These are phyloP conservation scores for Cladosporium sphaerospermum DNA, from an alignment of 2,329 filamentous ascomycete genomes.

Conservation along the genomic window DNA sequence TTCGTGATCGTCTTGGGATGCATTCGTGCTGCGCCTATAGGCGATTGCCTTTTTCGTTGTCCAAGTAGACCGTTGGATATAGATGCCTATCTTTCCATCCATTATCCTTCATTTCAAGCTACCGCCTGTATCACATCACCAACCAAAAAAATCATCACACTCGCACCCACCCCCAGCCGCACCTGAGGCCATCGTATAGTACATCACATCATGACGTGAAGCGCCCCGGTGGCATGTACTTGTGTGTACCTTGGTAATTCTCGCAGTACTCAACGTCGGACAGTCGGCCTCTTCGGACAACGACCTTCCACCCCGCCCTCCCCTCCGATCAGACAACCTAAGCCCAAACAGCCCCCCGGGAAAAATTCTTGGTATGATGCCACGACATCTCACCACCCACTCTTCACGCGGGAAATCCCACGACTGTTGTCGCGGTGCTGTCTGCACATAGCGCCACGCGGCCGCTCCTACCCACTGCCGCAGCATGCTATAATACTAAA, in stretches of 20 bases:
- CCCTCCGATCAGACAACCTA: too few species aligned
- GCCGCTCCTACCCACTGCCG: too few species aligned
- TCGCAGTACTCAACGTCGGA: not conserved
- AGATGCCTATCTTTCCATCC: not conserved
- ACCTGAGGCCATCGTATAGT: not conserved
- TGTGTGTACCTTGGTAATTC: not conserved
- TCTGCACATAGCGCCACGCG: too few species aligned
- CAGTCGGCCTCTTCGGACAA: conserved; percentile 3
- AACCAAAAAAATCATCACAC: not conserved
- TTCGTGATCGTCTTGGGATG: too few species aligned
- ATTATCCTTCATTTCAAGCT: not conserved
- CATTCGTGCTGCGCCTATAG: too few species aligned
- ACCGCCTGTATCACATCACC: not conserved
- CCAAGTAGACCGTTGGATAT: not conserved
- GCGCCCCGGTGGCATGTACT: not conserved
- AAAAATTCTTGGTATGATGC: not conserved
- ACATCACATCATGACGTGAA: not conserved
- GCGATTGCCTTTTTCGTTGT: not conserved
- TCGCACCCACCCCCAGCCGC: not conserved
- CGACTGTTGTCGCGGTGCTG: too few species aligned
- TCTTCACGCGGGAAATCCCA: too few species aligned
- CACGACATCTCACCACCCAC: not conserved
- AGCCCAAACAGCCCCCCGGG: too few species aligned
- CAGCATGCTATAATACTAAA: too few species aligned
- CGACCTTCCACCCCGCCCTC: conserved; percentile 1